Base-by-base conservation (phyloP, 176 grass and related monocot species). In the Eleusine coracana region DNA sequence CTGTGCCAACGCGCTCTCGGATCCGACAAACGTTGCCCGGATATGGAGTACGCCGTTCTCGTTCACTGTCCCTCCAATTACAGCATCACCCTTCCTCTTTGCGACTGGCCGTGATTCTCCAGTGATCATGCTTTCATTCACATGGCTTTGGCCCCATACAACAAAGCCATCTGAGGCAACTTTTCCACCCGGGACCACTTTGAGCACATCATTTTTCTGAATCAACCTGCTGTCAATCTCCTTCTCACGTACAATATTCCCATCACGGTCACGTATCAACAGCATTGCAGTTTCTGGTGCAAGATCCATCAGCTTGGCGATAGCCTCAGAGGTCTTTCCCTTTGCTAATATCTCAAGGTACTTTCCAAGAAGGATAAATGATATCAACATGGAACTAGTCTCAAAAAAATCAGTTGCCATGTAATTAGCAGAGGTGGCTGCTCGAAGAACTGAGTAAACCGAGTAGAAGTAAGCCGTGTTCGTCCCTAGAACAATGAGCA, bases 141-240 rank as follows among this genome's bases (percentile, higher is more conserved):
- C 96, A 92, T 98, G 79, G 83, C 96, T 98, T 69, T 93, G 96
- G 39, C 92, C 96, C 96, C 96, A 85, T 75, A 95, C 88, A 80
- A 98, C 92, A 90, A 95, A 90, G 21, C 96, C 96, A 86, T 98
- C 96, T 0, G 87, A 98, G 74, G 96, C 92, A 85, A 98, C 85
- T 84, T 98, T 98, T 36, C 85, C 92, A 76, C 96, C 92, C 0
- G 92, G 96, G 25, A 87, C 77, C 73, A 98, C 92, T 93, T 93
- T 98, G 50, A 98, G 93, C 74, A 98, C 89, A 69, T 98, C 96
- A 74, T 98, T 98, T 88, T 98, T 98, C 77, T 98, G 96, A 87
- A 95, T 98, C 70, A 98, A 23, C 64, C 91, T 86, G 70, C 90
- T 90, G 75, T 98, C 96, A 40, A 98, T 93, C 80, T 98, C 92